Evolutionary conservation across 352 stramenopile species (phyloP).

Genomic region (Phytophthora hybrid): DNA sequence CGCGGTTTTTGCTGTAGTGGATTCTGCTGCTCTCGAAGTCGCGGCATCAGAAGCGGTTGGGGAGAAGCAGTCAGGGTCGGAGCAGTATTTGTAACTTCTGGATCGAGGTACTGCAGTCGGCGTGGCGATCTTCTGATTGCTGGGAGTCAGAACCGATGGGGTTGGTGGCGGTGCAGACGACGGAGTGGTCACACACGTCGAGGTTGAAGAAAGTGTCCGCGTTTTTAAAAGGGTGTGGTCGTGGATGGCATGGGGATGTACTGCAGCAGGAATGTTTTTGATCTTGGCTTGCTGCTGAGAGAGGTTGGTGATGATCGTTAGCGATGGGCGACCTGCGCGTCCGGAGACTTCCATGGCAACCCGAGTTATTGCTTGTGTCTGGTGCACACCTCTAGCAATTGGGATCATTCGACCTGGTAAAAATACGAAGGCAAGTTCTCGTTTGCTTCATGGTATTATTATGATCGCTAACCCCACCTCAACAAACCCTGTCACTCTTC

Average conservation of each 20-base stretch:
- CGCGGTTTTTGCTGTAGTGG: slow-evolving; percentile 2
- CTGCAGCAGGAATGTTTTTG: slow-evolving; percentile 12
- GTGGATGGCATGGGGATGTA: slow-evolving; percentile 8
- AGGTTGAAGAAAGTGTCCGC: slow-evolving; percentile 19
- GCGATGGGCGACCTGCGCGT: slow-evolving; percentile 15
- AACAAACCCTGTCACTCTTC: not conserved
- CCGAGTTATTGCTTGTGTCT: not conserved
- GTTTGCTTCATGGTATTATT: slow-evolving; percentile 28
- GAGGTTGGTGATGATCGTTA: slow-evolving; percentile 34
- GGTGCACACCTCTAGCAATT: not conserved
- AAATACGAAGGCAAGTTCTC: slow-evolving; percentile 33
- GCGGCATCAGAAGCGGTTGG: slow-evolving; percentile 4
- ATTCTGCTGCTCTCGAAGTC: slow-evolving; percentile 12
- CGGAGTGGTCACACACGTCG: slow-evolving; percentile 22
- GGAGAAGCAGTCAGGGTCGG: slow-evolving; percentile 43
- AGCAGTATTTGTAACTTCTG: slow-evolving; percentile 47
- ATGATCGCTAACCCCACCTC: not conserved
- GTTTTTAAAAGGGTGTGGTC: slow-evolving; percentile 12
- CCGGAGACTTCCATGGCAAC: slow-evolving; percentile 26
- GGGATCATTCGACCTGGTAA: slow-evolving; percentile 23
- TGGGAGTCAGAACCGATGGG: slow-evolving; percentile 7
- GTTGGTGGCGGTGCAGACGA: slow-evolving; percentile 14
- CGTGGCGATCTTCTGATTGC: slow-evolving; percentile 19
- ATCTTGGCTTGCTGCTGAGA: slow-evolving; percentile 20
- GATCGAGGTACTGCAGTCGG: slow-evolving; percentile 11